Percentiles rank a stretch among this genome's conserved stretches.
These are phyloP conservation scores for Fusarium proliferatum DNA, from an alignment of 2,329 filamentous ascomycete species.

Conservation along the genomic window DNA sequence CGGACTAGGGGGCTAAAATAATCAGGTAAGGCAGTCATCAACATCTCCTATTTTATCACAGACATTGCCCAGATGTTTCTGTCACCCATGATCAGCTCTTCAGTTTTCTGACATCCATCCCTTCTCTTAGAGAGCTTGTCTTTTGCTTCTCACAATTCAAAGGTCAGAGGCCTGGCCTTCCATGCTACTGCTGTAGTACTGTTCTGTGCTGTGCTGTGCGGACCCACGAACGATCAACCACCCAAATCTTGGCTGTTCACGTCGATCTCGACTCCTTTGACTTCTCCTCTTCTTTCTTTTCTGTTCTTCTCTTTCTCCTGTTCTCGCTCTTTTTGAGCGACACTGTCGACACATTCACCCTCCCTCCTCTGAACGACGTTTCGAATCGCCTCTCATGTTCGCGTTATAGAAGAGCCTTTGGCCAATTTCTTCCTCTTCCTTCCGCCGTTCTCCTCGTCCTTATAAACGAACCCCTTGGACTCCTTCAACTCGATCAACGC, in stretches of 20 bases:
- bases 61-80: neutral
- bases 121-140: neutral
- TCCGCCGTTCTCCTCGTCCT: constrained; percentile 25
- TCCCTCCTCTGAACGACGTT: neutral
- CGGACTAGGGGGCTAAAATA: neutral
- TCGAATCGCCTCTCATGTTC: constrained; percentile 46
- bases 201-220: neutral
- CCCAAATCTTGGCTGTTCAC: constrained; percentile 31
- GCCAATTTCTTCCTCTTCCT: constrained; percentile 34
- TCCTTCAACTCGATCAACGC: constrained; percentile 23
- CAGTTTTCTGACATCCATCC: neutral
- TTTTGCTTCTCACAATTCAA: neutral
- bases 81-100: neutral
- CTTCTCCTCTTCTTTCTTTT: constrained; percentile 31
- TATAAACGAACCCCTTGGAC: constrained; percentile 16
- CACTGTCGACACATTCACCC: constrained; percentile 9
- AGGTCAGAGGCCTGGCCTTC: neutral
- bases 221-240: constrained; percentile 41
- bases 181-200: neutral
- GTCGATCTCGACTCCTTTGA: constrained; percentile 38
- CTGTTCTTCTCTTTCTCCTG: constrained; percentile 4
- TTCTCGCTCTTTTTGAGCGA: constrained; percentile 39
- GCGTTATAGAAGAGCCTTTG: constrained; percentile 51
- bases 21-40: neutral
- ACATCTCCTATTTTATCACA: too few species aligned